Base-by-base conservation (phyloP, 2,329 filamentous ascomycete species). In the Penicillium sp. region DNA sequence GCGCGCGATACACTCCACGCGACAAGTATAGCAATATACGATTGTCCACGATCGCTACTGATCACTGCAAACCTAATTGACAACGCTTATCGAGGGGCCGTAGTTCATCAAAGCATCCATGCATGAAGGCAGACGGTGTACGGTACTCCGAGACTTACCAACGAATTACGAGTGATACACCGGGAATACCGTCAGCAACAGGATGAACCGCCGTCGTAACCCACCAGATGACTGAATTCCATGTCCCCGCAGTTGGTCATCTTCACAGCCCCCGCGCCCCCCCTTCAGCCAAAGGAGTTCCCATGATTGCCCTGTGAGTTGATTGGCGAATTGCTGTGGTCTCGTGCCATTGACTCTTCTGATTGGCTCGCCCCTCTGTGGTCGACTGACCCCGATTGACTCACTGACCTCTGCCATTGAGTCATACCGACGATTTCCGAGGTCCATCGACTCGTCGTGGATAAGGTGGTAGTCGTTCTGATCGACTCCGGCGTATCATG, bases 191-290 rank as follows among this genome's bases (percentile, higher is more conserved):
- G 40, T 43, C 40, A 25, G 40, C 40, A 19, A 19, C 40, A 43
- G 40, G 14, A 38, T 11, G 5, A 43, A 43, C 40, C 11, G 40
- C 40, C 40, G 40, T n/a, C 19, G 19, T 10, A 25, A 13, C 19
- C 25, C 43, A 37, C 35, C 57, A 60, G 49, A 52, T 61, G 56
- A 59, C 45, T 52, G 46, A 16, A 57, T 52, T 6, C n/a, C 43
- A 60, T 58, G 60, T 58, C 62, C 61, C 62, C 64, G 62, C 64
- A 66, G 59, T 52, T 52, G 51, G 46, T 51, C 46, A 51, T 6
- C 46, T 22, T 35, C 46, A 51, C 46, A 51, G 46, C 46, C 46
- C 46, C 46, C 46, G 19, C 19, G 19, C 46, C 8, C 40, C 40
- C 38, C 38, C 16, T 42, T 8, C 19, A 22, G 10, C 40, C 40